A percentile compares a stretch with the other conserved stretches of the same genome.
phyloP scores from a whole-genome alignment of 2,329 filamentous ascomycete genomes.

The Ascochyta lentis region DNA sequence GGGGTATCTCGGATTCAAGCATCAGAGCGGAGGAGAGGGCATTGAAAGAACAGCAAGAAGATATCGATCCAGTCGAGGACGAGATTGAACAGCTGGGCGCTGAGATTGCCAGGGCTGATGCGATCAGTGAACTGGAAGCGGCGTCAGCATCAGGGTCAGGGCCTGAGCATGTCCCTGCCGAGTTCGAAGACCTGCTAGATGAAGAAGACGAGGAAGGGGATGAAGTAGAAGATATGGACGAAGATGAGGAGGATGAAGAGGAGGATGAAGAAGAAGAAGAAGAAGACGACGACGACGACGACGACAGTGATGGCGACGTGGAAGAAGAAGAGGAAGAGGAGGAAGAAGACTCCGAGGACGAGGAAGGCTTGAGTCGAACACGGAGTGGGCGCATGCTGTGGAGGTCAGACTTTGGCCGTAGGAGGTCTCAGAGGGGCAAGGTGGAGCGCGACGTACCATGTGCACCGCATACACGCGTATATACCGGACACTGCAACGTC shows the following conservation, averaged over 20 bases:
- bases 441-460: conserved; percentile 64
- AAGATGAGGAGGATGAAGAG: conserved; percentile 1
- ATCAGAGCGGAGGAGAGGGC: conserved; percentile 53
- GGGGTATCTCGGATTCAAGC: conserved; percentile 53
- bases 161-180: neutral
- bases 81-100: conserved; percentile 50
- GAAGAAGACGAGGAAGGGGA: conserved; percentile 40
- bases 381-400: conserved; percentile 53
- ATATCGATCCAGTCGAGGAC: conserved; percentile 57
- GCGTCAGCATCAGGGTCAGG: conserved; percentile 3
- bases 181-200: conserved; percentile 26
- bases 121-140: conserved; percentile 15
- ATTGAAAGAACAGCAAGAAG: conserved; percentile 50
- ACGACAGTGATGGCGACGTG: conserved; percentile 37
- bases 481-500: conserved; percentile 70
- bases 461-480: conserved; percentile 62
- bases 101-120: conserved; percentile 30
- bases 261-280: conserved; percentile 31
- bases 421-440: conserved; percentile 52
- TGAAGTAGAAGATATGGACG: conserved; percentile 23
- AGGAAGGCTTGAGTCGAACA: conserved; percentile 44
- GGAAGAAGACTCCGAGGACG: conserved; percentile 41
- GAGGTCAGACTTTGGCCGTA: conserved; percentile 58
- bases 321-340: conserved; percentile 43
- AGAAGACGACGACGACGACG: conserved; percentile 36